Evolutionary conservation across 1,284 basidiomycete genomes (phyloP).

Genomic region (Ustilago bromivora): DNA sequence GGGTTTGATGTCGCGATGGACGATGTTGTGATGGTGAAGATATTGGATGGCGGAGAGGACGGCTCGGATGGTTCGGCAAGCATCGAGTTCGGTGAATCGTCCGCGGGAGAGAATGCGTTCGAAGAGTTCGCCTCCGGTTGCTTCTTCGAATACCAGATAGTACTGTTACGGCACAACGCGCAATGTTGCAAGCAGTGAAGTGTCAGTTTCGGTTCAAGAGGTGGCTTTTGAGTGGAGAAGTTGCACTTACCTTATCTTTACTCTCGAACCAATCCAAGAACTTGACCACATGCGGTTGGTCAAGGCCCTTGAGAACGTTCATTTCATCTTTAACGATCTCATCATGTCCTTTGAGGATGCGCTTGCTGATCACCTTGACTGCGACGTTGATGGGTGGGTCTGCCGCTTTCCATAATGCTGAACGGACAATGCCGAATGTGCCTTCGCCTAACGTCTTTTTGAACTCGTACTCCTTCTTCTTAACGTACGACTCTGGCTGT

Average conservation of each 20-base stretch:
- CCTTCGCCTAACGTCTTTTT: slow-evolving; percentile 67
- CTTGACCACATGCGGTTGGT: slow-evolving; percentile 73
- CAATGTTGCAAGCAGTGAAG: too few species aligned
- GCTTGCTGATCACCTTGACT: slow-evolving; percentile 68
- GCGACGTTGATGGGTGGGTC: slow-evolving; percentile 64
- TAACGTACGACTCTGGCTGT: slow-evolving; percentile 61
- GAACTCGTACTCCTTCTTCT: slow-evolving; percentile 69
- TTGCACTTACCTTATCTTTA: slow-evolving; percentile 40
- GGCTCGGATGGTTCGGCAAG: slow-evolving; percentile 62
- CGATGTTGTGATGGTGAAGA: slow-evolving; percentile 67
- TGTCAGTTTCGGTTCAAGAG: not conserved
- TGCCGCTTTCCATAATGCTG: slow-evolving; percentile 58
- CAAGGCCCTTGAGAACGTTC: slow-evolving; percentile 66
- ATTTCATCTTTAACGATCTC: slow-evolving; percentile 68
- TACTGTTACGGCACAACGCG: slow-evolving; percentile 44
- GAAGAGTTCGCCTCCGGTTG: slow-evolving; percentile 70
- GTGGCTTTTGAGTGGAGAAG: too few species aligned
- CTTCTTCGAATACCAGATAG: slow-evolving; percentile 71
- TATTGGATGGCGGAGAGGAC: slow-evolving; percentile 66
- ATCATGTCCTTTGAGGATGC: slow-evolving; percentile 63
- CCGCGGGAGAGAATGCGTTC: slow-evolving; percentile 67
- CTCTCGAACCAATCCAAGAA: slow-evolving; percentile 70
- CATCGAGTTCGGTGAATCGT: slow-evolving; percentile 69
- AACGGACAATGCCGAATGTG: slow-evolving; percentile 66
- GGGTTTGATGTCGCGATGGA: slow-evolving; percentile 71